Base-by-base conservation (phyloP, 1,139 yeast genomes). In the Kurtzmaniella quercitrusa region DNA sequence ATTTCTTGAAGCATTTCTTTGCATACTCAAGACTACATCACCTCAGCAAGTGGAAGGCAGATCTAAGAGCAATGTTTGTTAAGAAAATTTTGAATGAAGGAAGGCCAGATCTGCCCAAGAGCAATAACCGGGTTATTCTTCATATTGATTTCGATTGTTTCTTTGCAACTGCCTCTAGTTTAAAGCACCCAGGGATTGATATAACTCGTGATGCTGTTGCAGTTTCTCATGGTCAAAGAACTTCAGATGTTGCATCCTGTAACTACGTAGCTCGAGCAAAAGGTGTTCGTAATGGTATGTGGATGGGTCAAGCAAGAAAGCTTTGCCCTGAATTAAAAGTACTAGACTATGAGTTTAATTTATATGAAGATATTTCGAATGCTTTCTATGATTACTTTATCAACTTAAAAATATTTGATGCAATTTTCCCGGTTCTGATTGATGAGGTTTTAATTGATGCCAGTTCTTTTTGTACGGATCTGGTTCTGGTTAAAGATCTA, bases 71-170 rank as follows among this genome's bases (percentile, higher is more conserved):
- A 1, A 75, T 75, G 37, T 87, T 85, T 50, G 66, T 81, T 42
- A 59, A 68, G 19, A 62, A 59, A 43, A 74, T 81, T 3, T 53
- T 72, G 0, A 50, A 55, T 3, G 54, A 54, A 7, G 43, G 54
- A 1, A 41, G 39, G 37, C 43, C 50, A 15, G 42, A 45, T 11
- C 27, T 33, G 3, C 15, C 10, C 21, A 15, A 21, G 15, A 15
- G 25, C 41, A 41, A 16, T 43, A 43, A 19, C 21, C 38, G 25
- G 6, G 62, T 74, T 0, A 77, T 90, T 16, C 61, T 90, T 48
- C 98, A 93, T 61, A 74, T 91, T 31, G 98, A 93, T 60, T 93
- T 89, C 61, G 98, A 93, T 60, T 89, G 96, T 51, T 93, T 93
- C 56, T 93, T 93, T 63, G 97, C 91, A 1, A 75, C 95, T 0